These are phyloP conservation scores for Botryobasidium botryosum DNA, from an alignment of 768 basidiomycete species.

Conservation along the genomic window DNA sequence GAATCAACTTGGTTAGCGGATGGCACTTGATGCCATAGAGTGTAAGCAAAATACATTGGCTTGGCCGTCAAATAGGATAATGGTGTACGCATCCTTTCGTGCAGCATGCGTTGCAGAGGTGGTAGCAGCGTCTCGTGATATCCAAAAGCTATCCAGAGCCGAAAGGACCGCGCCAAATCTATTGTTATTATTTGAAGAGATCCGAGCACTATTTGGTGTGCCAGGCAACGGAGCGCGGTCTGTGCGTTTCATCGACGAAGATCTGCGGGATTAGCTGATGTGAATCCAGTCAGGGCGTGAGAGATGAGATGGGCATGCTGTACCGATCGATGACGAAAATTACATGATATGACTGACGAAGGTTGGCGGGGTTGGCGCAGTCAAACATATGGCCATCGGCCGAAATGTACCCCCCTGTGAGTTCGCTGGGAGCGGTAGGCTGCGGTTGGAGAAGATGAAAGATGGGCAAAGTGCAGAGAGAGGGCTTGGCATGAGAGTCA, in stretches of 20 bases:
- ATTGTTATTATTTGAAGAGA: constrained; percentile 26
- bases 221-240: constrained; percentile 31
- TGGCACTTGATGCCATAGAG: too few species aligned
- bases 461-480: constrained; percentile 36
- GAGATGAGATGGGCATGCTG: too few species aligned
- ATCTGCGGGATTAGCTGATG: constrained; percentile 28
- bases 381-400: constrained; percentile 39
- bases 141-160: constrained; percentile 41
- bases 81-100: constrained; percentile 38
- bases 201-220: constrained; percentile 26
- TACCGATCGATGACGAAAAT: too few species aligned
- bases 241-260: constrained; percentile 28
- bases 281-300: too few species aligned
- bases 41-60: neutral
- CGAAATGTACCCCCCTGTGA: constrained; percentile 30
- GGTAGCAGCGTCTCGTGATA: constrained; percentile 29
- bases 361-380: constrained; percentile 38
- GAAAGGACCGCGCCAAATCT: constrained; percentile 45
- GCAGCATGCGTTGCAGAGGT: constrained; percentile 13
- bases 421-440: constrained; percentile 16
- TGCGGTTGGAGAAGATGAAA: constrained; percentile 29
- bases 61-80: constrained; percentile 29
- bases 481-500: constrained; percentile 29
- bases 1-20: too few species aligned
- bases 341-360: too few species aligned